Percentiles rank a stretch among this genome's conserved stretches.
Evolutionary conservation across 2,329 filamentous ascomycete genomes (phyloP).

Genomic region (Aspergillus amoenus): DNA sequence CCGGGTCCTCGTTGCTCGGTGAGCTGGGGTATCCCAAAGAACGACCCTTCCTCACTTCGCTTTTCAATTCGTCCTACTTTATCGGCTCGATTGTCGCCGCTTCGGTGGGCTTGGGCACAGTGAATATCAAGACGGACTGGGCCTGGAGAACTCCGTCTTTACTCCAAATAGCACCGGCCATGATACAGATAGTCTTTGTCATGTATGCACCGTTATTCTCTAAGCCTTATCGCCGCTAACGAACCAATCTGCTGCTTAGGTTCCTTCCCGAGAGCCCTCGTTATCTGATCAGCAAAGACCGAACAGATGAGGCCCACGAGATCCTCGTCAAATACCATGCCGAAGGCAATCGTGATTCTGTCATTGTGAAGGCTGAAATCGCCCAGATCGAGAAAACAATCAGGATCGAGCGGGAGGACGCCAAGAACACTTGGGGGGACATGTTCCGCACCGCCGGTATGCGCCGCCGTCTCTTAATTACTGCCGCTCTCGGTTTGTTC

Average conservation of each 20-base stretch:
- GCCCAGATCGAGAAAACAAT: conserved; percentile 61
- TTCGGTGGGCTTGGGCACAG: conserved; percentile 28
- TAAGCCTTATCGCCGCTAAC: background rate
- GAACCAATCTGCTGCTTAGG: conserved; percentile 6
- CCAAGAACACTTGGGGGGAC: conserved; percentile 28
- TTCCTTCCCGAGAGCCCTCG: conserved; percentile 30
- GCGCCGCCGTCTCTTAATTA: conserved; percentile 32
- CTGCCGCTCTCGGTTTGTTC: conserved; percentile 31
- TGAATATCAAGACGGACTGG: conserved; percentile 41
- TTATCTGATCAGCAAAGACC: conserved; percentile 27
- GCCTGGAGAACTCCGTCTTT: conserved; percentile 48
- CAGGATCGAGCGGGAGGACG: conserved; percentile 51
- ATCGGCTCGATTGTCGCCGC: conserved; percentile 31
- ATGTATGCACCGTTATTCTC: conserved; percentile 17
- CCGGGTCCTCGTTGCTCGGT: conserved; percentile 58
- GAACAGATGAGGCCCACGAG: conserved; percentile 26
- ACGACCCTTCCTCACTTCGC: conserved; percentile 58
- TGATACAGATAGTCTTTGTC: conserved; percentile 25
- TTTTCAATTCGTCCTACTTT: conserved; percentile 56
- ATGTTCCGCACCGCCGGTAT: conserved; percentile 31
- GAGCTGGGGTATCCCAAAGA: conserved; percentile 63
- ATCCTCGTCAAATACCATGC: conserved; percentile 48
- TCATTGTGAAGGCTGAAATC: conserved; percentile 60
- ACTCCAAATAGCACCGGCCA: conserved; percentile 40
- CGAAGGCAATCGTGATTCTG: conserved; percentile 51